These are phyloP conservation scores for Strigomonas culicis DNA, from an alignment of 208 protist genomes.

Conservation along the genomic window DNA sequence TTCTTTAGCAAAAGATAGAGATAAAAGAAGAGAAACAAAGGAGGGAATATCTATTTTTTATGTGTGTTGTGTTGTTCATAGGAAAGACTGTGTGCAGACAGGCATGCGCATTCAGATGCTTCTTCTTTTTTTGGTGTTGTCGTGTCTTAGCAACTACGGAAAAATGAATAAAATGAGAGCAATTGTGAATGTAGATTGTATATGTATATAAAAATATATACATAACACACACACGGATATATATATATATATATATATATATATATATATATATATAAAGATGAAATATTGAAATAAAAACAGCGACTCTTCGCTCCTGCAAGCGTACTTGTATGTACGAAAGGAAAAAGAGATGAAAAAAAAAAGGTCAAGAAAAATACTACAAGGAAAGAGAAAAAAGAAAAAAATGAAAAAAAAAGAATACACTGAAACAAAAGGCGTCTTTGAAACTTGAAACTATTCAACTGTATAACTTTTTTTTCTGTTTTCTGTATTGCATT, in stretches of 20 bases:
- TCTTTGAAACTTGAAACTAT: neutral
- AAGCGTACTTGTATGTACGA: neutral
- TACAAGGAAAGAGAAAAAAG: constrained; percentile 11
- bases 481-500: neutral
- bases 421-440: neutral
- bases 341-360: constrained; percentile 5
- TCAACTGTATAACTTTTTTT: neutral
- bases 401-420: constrained; percentile 11
- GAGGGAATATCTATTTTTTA: too few relatives aligned
- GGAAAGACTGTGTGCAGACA: too few relatives aligned
- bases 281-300: constrained; percentile 12
- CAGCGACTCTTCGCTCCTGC: neutral
- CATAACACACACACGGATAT: neutral
- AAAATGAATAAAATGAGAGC: too few relatives aligned
- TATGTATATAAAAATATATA: neutral
- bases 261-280: constrained; percentile 11
- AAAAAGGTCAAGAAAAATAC: constrained; percentile 4
- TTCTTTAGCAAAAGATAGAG: neutral
- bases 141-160: too few relatives aligned
- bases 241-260: neutral
- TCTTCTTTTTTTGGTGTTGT: too few relatives aligned
- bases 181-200: neutral
- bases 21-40: neutral
- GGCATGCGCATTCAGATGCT: too few relatives aligned
- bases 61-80: too few relatives aligned